These are phyloP conservation scores for Athelia psychrophila DNA, from an alignment of 1,284 basidiomycete genomes.

Conservation along the genomic window DNA sequence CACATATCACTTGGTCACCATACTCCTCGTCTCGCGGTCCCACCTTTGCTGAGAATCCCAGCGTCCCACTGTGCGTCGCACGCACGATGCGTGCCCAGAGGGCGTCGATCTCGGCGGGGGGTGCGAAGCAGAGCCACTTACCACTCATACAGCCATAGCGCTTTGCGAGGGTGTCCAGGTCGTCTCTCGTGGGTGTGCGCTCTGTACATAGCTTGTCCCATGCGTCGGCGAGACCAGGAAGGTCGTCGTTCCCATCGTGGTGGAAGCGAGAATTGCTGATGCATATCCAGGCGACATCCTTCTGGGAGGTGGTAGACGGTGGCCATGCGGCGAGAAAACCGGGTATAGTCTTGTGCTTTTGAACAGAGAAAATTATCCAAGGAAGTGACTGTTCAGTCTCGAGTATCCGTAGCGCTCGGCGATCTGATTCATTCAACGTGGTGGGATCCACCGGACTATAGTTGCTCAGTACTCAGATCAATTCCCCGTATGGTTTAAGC, in stretches of 20 bases:
- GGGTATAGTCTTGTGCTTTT: background rate
- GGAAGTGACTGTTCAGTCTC: background rate
- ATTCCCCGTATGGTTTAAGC: no score
- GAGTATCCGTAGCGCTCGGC: background rate
- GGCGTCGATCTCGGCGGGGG: background rate
- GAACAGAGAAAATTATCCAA: background rate
- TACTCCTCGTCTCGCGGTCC: background rate
- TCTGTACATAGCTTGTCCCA: background rate
- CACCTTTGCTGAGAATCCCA: background rate
- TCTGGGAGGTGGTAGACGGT: background rate
- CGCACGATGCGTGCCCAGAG: background rate
- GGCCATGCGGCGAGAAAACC: background rate
- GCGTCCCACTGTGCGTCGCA: background rate
- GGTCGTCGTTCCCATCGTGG: background rate
- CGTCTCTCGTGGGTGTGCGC: background rate
- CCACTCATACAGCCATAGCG: background rate
- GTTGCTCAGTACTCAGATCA: no score
- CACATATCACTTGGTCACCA: background rate
- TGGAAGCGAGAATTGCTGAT: background rate
- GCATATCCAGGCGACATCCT: background rate
- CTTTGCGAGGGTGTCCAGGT: background rate
- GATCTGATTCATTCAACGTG: background rate
- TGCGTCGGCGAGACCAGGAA: background rate
- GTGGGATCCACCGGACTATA: no score
- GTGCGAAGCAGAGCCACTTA: background rate